phyloP scores from a whole-genome alignment of 140 eudicot species.

The Erigeron philadelphicus region DNA sequence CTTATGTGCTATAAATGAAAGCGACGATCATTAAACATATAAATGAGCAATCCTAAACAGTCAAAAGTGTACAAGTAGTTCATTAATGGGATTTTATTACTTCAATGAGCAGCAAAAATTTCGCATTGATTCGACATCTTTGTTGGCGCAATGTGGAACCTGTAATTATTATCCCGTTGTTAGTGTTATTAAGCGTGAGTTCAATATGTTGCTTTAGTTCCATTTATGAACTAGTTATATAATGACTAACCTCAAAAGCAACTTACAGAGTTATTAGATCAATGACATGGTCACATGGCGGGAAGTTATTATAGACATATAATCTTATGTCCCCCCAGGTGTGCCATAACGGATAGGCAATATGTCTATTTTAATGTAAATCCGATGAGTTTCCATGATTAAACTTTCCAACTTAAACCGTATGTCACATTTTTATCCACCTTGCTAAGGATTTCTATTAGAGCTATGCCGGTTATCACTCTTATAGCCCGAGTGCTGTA shows the following conservation, averaged over 20 bases:
- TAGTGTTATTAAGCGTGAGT: not conserved
- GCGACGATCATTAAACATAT: too few relatives aligned
- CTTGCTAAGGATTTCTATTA: too few relatives aligned
- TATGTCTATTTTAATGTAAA: too few relatives aligned
- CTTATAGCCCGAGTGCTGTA: not conserved
- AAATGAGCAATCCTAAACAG: too few relatives aligned
- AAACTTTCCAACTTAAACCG: too few relatives aligned
- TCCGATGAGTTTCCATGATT: too few relatives aligned
- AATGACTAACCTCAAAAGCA: not conserved
- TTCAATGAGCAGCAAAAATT: not conserved
- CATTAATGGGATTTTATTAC: too few relatives aligned
- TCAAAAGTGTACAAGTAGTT: too few relatives aligned
- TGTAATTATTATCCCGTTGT: not conserved
- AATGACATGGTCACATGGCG: not conserved
- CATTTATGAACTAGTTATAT: not conserved
- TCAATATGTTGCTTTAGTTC: constrained; percentile 9
- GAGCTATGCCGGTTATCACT: too few relatives aligned
- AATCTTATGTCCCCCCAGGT: not conserved
- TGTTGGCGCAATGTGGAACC: not conserved
- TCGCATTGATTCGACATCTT: not conserved
- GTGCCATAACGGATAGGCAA: too few relatives aligned
- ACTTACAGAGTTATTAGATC: not conserved
- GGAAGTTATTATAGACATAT: not conserved
- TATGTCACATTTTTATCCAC: too few relatives aligned
- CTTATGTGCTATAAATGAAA: too few relatives aligned